Conservation (phyloP, 306 rosid genomes). For the Begonia fuchsioides region DNA sequence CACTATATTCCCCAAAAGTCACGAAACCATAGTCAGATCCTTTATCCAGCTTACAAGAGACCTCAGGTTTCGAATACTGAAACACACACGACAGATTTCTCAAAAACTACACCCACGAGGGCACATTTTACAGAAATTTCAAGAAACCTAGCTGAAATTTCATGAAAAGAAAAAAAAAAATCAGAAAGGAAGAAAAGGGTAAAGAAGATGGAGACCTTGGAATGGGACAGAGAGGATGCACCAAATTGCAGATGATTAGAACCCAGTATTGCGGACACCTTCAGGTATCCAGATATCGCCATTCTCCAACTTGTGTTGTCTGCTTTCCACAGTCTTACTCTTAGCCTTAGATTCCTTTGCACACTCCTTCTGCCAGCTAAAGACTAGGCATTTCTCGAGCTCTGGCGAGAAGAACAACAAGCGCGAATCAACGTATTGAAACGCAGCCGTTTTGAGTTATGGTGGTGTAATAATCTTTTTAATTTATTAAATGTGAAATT, state of each 20-base stretch:
- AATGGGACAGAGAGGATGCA: constrained; percentile 30
- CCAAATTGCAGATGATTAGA: constrained; percentile 34
- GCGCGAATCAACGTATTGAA: not conserved
- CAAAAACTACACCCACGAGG: not conserved
- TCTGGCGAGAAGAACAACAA: not conserved
- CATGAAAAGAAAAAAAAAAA: constrained; percentile 6
- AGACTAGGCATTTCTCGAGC: not conserved
- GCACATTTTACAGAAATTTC: not conserved
- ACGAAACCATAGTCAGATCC: too few relatives aligned
- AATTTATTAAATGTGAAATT: too few relatives aligned
- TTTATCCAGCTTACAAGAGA: too few relatives aligned
- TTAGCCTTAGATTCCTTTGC: not conserved
- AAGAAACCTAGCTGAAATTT: not conserved
- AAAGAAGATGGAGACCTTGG: constrained; percentile 38
- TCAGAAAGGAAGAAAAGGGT: not conserved
- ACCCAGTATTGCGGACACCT: constrained; percentile 54
- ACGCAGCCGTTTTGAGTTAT: not conserved
- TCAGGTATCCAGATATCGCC: constrained; percentile 62
- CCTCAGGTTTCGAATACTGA: too few relatives aligned
- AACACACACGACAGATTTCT: not conserved
- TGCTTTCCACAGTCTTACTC: too few relatives aligned
- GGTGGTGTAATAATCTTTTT: too few relatives aligned
- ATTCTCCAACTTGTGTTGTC: constrained; percentile 13
- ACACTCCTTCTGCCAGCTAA: not conserved
- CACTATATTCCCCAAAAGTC: too few relatives aligned